These are phyloP conservation scores for Beverwykella pulmonaria DNA, from an alignment of 495 filamentous ascomycete species.

Conservation along the genomic window DNA sequence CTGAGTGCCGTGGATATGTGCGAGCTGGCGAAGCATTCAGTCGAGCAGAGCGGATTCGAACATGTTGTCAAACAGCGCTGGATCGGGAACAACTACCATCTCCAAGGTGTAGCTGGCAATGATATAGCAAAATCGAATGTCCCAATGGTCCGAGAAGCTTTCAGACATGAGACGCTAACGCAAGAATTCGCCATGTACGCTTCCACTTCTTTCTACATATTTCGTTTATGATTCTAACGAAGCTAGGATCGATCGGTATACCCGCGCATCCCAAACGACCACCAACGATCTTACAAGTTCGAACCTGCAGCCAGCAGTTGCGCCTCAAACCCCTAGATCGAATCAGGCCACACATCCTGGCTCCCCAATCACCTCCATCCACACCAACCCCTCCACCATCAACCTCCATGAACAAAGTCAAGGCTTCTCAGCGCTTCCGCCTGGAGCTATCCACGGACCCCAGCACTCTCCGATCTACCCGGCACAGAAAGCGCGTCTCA, in stretches of 20 bases:
- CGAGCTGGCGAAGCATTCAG: slow-evolving; percentile 93
- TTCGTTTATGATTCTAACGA: background rate
- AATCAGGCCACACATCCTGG: slow-evolving; percentile 24
- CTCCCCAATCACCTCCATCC: slow-evolving; percentile 41
- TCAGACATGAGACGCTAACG: slow-evolving; percentile 77
- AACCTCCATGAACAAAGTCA: slow-evolving; percentile 18
- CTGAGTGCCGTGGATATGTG: slow-evolving; percentile 98
- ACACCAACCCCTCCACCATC: slow-evolving; percentile 35
- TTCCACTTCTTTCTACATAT: background rate
- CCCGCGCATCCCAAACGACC: slow-evolving; percentile 25
- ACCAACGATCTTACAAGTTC: slow-evolving; percentile 21
- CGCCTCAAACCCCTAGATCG: slow-evolving; percentile 29
- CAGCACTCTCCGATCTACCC: slow-evolving; percentile 33
- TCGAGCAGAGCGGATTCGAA: slow-evolving; percentile 93
- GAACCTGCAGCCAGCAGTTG: slow-evolving; percentile 6
- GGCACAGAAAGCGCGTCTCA: slow-evolving; percentile 31
- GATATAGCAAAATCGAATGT: slow-evolving; percentile 94
- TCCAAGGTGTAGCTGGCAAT: slow-evolving; percentile 78
- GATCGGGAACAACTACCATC: slow-evolving; percentile 74
- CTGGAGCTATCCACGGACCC: slow-evolving; percentile 2
- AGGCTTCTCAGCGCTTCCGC: slow-evolving; percentile 31
- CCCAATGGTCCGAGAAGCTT: slow-evolving; percentile 86
- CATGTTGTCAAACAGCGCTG: slow-evolving; percentile 83
- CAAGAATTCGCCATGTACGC: slow-evolving; percentile 80
- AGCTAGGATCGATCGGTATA: slow-evolving; percentile 44